Evolutionary conservation across 2,329 filamentous ascomycete species (phyloP).

Genomic region (Curvularia sp.): DNA sequence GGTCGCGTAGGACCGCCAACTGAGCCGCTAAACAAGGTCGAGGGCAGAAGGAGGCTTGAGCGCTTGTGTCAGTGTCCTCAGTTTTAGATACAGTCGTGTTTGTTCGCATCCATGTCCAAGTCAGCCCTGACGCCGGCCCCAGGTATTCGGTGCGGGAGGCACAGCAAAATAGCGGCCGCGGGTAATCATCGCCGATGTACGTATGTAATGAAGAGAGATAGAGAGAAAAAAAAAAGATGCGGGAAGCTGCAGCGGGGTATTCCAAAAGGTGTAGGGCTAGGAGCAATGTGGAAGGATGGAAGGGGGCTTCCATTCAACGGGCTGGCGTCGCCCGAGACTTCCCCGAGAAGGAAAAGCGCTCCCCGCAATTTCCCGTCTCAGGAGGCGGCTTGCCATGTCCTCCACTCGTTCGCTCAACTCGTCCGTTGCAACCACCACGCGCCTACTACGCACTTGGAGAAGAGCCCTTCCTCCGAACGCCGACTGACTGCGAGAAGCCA

Average conservation of each 20-base stretch:
- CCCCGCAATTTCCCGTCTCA: slow-evolving; percentile 20
- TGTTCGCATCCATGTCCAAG: not conserved
- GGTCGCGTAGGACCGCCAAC: slow-evolving; percentile 1
- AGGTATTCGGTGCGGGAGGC: slow-evolving; percentile 6
- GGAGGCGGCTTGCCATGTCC: slow-evolving; percentile 7
- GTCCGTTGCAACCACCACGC: not conserved
- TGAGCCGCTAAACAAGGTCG: not conserved
- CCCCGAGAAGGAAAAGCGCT: slow-evolving; percentile 28
- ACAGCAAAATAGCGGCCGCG: slow-evolving; percentile 7
- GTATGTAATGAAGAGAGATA: too few relatives aligned
- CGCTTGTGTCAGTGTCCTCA: not conserved
- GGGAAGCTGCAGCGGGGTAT: slow-evolving; percentile 16
- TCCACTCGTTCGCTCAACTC: slow-evolving; percentile 17
- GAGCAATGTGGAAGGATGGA: slow-evolving; percentile 20
- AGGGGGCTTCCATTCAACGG: slow-evolving; percentile 12
- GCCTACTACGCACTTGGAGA: slow-evolving; percentile 9
- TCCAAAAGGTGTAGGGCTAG: not conserved
- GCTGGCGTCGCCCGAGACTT: slow-evolving; percentile 27
- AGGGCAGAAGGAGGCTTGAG: slow-evolving; percentile 1
- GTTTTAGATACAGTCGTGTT: not conserved
- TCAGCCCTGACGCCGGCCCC: not conserved
- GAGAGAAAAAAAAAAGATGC: slow-evolving; percentile 3
- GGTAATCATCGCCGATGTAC: slow-evolving; percentile 8
- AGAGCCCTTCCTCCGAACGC: slow-evolving; percentile 25
- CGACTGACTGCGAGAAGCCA: slow-evolving; percentile 14